phyloP scores from a whole-genome alignment of 345 rosid species.

The Linum tenue region DNA sequence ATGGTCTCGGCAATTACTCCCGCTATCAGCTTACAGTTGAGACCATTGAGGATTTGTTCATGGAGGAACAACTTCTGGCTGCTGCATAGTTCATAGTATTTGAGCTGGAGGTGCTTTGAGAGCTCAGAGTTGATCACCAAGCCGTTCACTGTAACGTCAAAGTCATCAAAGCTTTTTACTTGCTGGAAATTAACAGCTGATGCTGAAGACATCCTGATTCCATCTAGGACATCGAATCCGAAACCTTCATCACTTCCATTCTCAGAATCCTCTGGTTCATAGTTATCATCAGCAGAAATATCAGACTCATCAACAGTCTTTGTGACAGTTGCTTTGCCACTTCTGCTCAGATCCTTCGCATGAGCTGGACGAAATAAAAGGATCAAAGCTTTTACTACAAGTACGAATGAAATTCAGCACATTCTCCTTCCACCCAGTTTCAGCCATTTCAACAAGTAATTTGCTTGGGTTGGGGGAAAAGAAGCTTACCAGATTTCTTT shows the following conservation, averaged over 20 bases:
- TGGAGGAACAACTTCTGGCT: background rate
- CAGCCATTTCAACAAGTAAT: background rate
- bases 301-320: too few relatives aligned
- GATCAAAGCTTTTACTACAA: background rate
- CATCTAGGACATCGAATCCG: background rate
- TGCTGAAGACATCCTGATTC: background rate
- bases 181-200: background rate
- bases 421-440: background rate
- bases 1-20: background rate
- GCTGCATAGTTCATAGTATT: background rate
- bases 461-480: background rate
- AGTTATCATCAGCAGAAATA: background rate
- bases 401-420: too few relatives aligned
- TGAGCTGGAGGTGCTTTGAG: background rate
- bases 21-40: background rate
- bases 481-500: slow-evolving; percentile 17
- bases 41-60: background rate
- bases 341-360: slow-evolving; percentile 8
- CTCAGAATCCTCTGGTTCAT: slow-evolving; percentile 13
- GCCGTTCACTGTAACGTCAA: slow-evolving; percentile 13
- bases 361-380: background rate
- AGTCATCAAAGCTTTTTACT: slow-evolving; percentile 32
- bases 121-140: background rate
- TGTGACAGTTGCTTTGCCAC: background rate
- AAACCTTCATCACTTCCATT: slow-evolving; percentile 14